A percentile compares a stretch with the other conserved stretches of the same genome.
phyloP scores from a whole-genome alignment of 2,329 filamentous ascomycete species.

The Colletotrichum sp. region DNA sequence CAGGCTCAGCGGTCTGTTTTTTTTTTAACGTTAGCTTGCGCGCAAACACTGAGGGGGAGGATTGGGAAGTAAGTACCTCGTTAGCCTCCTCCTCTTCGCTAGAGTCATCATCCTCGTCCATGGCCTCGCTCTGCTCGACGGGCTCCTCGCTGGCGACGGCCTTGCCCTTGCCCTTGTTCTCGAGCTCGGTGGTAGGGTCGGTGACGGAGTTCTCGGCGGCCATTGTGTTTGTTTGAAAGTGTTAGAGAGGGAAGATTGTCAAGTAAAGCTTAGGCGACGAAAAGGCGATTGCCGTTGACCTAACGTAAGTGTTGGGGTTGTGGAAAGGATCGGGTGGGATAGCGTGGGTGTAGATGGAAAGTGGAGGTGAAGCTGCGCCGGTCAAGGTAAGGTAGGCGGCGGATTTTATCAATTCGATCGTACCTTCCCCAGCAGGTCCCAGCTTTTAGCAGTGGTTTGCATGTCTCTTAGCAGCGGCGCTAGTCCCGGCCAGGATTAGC shows the following conservation, averaged over 20 bases:
- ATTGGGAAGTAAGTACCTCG: slow-evolving; percentile 47
- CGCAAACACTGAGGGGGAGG: background rate
- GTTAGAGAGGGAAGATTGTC: slow-evolving; percentile 16
- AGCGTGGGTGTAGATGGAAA: slow-evolving; percentile 11
- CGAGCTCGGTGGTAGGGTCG: slow-evolving; percentile 50
- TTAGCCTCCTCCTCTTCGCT: slow-evolving; percentile 69
- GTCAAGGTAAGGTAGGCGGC: background rate
- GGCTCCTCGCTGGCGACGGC: slow-evolving; percentile 58
- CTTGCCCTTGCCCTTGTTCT: slow-evolving; percentile 91
- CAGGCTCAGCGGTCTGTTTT: slow-evolving; percentile 27
- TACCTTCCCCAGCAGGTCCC: slow-evolving; percentile 17
- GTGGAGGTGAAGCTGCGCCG: slow-evolving; percentile 8
- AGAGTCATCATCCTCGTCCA: slow-evolving; percentile 79
- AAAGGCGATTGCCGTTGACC: background rate
- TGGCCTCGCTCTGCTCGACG: slow-evolving; percentile 62
- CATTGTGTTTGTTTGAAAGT: slow-evolving; percentile 40
- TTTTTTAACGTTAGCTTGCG: slow-evolving; percentile 10
- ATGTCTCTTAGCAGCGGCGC: slow-evolving; percentile 4
- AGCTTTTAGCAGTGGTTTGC: slow-evolving; percentile 16
- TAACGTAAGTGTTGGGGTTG: background rate
- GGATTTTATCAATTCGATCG: slow-evolving; percentile 19
- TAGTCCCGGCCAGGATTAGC: background rate
- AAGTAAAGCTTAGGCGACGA: background rate
- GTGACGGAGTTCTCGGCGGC: slow-evolving; percentile 54
- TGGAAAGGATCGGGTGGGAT: background rate